Percentiles rank a stretch among this genome's conserved stretches.
Evolutionary conservation across 306 rosid species (phyloP).

Genomic region (Lupinus albus): DNA sequence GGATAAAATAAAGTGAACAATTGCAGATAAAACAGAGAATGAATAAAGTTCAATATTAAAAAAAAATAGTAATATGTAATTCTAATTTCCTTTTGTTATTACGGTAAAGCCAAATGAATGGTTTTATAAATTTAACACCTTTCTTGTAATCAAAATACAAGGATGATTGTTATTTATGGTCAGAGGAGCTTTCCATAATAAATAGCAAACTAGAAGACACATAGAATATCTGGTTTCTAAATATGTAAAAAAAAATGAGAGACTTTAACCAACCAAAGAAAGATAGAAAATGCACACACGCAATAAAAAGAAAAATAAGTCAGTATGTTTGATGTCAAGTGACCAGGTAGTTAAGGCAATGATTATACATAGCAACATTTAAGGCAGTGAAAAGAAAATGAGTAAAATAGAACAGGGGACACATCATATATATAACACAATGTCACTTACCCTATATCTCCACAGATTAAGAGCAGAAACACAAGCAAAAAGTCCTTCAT

Average conservation of each 20-base stretch:
- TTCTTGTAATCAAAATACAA: constrained; percentile 10
- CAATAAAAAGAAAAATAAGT: no score
- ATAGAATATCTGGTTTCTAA: no score
- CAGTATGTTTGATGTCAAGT: not conserved
- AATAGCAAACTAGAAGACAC: not conserved
- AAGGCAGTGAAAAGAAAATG: not conserved
- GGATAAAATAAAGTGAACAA: no score
- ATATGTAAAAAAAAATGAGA: no score
- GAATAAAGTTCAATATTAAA: no score
- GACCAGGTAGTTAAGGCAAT: not conserved
- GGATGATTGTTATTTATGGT: not conserved
- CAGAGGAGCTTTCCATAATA: not conserved
- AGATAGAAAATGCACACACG: no score
- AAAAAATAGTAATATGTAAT: no score
- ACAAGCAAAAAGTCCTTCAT: constrained; percentile 70
- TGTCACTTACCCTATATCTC: constrained; percentile 66
- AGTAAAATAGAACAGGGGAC: constrained; percentile 12
- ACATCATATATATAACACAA: not conserved
- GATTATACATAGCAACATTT: not conserved
- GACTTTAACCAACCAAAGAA: no score
- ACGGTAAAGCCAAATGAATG: no score
- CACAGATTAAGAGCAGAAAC: constrained; percentile 70
- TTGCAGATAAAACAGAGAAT: no score
- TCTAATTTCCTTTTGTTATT: constrained; percentile 5
- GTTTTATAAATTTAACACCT: no score